Conservation (phyloP, 2,329 filamentous ascomycete species). For the Trichoderma breve region DNA sequence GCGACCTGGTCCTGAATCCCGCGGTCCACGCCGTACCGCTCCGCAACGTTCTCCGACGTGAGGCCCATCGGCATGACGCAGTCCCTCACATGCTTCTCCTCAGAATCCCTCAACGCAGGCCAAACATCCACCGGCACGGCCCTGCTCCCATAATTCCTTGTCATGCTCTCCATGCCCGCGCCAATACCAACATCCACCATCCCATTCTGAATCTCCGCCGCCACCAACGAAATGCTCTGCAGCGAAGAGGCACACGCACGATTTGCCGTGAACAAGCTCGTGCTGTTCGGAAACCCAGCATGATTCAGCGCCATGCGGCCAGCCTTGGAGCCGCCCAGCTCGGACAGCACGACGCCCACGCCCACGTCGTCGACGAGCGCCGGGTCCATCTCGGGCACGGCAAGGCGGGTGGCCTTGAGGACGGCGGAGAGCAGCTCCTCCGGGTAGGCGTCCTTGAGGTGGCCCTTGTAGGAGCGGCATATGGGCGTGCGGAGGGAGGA, state of each 20-base stretch:
- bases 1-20: conserved; percentile 83
- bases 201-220: conserved; percentile 71
- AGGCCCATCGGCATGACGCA: conserved; percentile 95
- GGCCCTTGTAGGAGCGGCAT: conserved; percentile 78
- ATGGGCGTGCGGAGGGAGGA: conserved; percentile 88
- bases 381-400: conserved; percentile 70
- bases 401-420: conserved; percentile 47
- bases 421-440: conserved; percentile 78
- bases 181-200: conserved; percentile 73
- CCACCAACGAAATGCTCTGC: conserved; percentile 71
- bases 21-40: conserved; percentile 69
- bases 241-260: conserved; percentile 79
- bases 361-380: conserved; percentile 72
- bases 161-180: conserved; percentile 96
- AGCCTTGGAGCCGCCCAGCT: conserved; percentile 87
- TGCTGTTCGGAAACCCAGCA: conserved; percentile 69
- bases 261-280: conserved; percentile 83
- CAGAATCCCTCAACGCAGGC: conserved; percentile 66
- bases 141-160: conserved; percentile 76
- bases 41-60: conserved; percentile 84
- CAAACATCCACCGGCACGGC: conserved; percentile 85
- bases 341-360: conserved; percentile 84
- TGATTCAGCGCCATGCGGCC: conserved; percentile 89
- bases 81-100: conserved; percentile 69
- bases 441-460: conserved; percentile 83